Evolutionary conservation across 169 alveolate genomes (phyloP), one percentile per base, ranked within the genome.

Genomic region (Cyclospora cayetanensis): DNA sequence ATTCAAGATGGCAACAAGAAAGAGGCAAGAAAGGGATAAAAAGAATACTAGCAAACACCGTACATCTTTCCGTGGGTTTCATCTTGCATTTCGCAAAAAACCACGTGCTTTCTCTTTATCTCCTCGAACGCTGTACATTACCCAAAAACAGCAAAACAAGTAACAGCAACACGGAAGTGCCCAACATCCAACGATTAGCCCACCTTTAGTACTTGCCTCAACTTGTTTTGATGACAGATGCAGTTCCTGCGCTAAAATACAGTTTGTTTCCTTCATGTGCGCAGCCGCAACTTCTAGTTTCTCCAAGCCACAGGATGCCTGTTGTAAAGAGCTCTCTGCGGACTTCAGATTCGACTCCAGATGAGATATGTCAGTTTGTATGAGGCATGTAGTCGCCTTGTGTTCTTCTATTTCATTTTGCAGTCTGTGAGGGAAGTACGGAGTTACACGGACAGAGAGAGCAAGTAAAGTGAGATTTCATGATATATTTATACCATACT

Each of bases 61-160:
- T 72, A 79, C 88, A 79, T 43, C 52, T 63, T 29, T 12, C 37
- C 35, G 88, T 79, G 88, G 0, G 88, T 55, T 37, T 79, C 88
- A 4, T 79, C 88, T 52, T 79, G 88, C 74, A 50, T 31, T 34
- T 79, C 39, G 88, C 88, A 79, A 39, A 79, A 79, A n/a, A 72
- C 12, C 52, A 79, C 0, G 46, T 79, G 88, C 39, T 52, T 68
- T 41, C 34, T 79, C 25, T 72, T 39, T 55, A 79, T 68, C n/a
- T 50, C 88, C 29, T 79, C 88, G 50, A 79, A 50, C 20, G 68
- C 88, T 79, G 72, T 18, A 50, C 37, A 12, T 34, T 1, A 79
- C 22, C 41, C 1, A 46, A 3, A 37, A 79, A 11, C 11, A 4
- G 4, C 9, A 15, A 35, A 12, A 9, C 27, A 29, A 46, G 29